Conservation (phyloP, 2,329 filamentous ascomycete genomes). For the Beauveria sp. region DNA sequence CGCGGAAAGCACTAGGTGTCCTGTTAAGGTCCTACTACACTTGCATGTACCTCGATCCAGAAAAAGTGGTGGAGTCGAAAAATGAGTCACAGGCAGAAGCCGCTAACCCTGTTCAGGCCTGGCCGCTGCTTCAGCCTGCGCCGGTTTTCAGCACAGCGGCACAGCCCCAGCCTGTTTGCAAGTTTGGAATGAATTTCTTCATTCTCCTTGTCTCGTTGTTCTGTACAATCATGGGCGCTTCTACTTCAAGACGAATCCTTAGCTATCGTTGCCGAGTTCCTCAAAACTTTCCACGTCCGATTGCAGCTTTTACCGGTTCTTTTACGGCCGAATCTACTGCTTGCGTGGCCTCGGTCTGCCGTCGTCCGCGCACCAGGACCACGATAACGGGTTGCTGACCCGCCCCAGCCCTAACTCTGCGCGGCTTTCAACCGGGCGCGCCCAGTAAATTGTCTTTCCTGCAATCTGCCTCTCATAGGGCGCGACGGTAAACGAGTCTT, state of each 20-base stretch:
- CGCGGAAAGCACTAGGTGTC: background rate
- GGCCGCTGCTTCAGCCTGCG: conserved; percentile 7
- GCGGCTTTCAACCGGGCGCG: background rate
- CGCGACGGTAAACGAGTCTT: conserved; percentile 1
- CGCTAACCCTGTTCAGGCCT: conserved; percentile 3
- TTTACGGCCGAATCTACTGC: background rate
- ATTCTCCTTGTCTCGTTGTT: background rate
- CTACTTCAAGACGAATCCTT: background rate
- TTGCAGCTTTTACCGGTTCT: background rate
- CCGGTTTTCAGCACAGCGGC: background rate
- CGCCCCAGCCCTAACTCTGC: conserved; percentile 7
- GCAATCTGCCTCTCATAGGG: background rate
- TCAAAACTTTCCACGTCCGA: background rate
- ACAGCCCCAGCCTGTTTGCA: background rate
- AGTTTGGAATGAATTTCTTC: background rate
- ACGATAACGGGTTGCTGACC: background rate
- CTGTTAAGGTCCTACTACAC: background rate
- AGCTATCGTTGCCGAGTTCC: background rate
- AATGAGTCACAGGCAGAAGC: conserved; percentile 9
- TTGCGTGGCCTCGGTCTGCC: background rate
- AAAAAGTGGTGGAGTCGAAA: background rate
- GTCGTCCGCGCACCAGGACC: background rate
- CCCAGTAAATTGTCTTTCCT: background rate
- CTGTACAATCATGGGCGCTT: background rate
- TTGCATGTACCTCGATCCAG: background rate